A percentile compares a stretch with the other conserved stretches of the same genome.
These are phyloP conservation scores for Ophiostoma triangulosporum DNA, from an alignment of 2,329 filamentous ascomycete genomes.

Conservation along the genomic window DNA sequence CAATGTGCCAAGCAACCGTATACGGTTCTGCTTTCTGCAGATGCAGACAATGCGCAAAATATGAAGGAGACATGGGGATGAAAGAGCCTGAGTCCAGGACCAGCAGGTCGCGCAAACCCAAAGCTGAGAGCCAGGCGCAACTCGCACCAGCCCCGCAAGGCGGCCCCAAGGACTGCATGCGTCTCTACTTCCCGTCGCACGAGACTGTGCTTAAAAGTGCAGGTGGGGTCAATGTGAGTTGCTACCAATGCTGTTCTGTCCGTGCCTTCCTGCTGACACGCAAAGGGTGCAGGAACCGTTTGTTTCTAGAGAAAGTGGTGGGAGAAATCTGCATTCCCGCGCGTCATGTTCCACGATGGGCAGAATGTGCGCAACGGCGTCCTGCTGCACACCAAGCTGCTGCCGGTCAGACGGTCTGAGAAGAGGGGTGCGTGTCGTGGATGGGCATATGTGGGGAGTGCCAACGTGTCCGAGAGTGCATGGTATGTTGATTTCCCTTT, in stretches of 20 bases:
- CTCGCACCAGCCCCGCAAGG: background rate
- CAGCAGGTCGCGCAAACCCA: constrained; percentile 14
- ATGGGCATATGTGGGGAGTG: constrained; percentile 82
- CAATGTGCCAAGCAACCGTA: constrained; percentile 36
- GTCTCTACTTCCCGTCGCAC: constrained; percentile 69
- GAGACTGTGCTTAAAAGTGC: constrained; percentile 53
- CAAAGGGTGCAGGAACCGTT: constrained; percentile 66
- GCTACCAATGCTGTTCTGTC: background rate
- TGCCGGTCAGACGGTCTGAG: constrained; percentile 27
- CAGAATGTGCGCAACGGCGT: constrained; percentile 56
- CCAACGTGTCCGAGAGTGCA: constrained; percentile 84
- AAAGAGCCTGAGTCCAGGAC: constrained; percentile 31
- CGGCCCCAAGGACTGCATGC: constrained; percentile 33
- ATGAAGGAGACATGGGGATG: constrained; percentile 28
- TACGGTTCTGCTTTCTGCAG: constrained; percentile 68
- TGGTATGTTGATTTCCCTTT: constrained; percentile 45
- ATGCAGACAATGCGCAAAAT: constrained; percentile 55
- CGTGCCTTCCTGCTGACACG: background rate
- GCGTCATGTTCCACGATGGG: constrained; percentile 59
- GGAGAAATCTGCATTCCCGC: constrained; percentile 55
- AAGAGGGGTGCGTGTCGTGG: constrained; percentile 21
- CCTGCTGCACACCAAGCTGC: constrained; percentile 79
- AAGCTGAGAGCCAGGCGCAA: constrained; percentile 16
- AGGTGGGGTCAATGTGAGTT: constrained; percentile 44
- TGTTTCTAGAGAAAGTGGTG: constrained; percentile 66